These are phyloP conservation scores for Xylariaceae sp. DNA, from an alignment of 2,329 filamentous ascomycete species.

Conservation along the genomic window DNA sequence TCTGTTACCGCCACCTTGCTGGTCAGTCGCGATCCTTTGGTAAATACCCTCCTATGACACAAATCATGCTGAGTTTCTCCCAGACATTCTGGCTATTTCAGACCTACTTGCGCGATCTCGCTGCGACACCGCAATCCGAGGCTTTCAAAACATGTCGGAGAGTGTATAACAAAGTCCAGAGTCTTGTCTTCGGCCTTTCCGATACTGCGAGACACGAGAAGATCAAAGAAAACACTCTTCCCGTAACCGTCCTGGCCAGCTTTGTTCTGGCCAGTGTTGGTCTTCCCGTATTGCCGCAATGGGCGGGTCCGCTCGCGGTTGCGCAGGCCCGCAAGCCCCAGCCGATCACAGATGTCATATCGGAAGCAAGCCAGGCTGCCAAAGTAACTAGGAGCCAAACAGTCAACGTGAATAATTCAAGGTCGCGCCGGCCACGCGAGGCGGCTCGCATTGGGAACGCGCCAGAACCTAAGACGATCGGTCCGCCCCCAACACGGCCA, in stretches of 20 bases:
- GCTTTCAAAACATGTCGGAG: constrained; percentile 78
- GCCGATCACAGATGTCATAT: constrained; percentile 55
- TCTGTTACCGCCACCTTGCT: constrained; percentile 79
- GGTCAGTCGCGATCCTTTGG: constrained; percentile 45
- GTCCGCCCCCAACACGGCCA: constrained; percentile 11
- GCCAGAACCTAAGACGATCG: constrained; percentile 28
- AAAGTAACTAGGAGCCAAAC: constrained; percentile 68
- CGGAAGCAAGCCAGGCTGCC: constrained; percentile 44
- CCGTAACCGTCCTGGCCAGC: constrained; percentile 76
- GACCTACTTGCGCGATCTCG: constrained; percentile 79
- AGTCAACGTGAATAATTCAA: constrained; percentile 47
- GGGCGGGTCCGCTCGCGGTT: constrained; percentile 75
- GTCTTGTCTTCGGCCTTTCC: constrained; percentile 76
- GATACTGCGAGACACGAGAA: constrained; percentile 66
- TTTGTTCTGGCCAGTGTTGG: constrained; percentile 75
- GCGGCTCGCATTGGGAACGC: constrained; percentile 42
- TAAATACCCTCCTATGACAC: no score
- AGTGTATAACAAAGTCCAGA: constrained; percentile 84
- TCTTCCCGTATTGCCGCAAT: constrained; percentile 69
- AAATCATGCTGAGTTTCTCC: constrained; percentile 16
- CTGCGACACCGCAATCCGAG: constrained; percentile 68
- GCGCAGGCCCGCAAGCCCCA: constrained; percentile 76
- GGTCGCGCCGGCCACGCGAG: constrained; percentile 45
- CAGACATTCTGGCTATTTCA: constrained; percentile 91
- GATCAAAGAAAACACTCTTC: constrained; percentile 77